Evolutionary conservation across 2,329 filamentous ascomycete genomes (phyloP).

Genomic region (Penicillium vulpinum): DNA sequence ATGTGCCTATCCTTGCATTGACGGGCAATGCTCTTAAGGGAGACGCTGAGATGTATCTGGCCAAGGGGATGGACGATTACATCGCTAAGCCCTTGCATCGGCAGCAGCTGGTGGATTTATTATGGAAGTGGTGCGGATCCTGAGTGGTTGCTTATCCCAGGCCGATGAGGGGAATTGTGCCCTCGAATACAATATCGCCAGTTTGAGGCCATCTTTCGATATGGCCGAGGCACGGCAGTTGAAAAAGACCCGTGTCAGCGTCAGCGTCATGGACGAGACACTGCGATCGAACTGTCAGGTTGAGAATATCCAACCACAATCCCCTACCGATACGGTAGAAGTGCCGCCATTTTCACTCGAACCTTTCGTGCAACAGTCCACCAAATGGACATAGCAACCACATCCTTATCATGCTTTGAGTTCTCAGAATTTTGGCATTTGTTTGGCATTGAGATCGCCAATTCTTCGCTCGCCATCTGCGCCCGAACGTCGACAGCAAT

Average conservation of each 20-base stretch:
- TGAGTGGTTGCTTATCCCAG: constrained; percentile 4
- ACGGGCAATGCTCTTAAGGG: constrained; percentile 59
- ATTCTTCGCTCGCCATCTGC: background rate
- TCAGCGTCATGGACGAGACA: background rate
- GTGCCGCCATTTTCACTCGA: background rate
- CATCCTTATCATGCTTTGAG: background rate
- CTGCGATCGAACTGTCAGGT: background rate
- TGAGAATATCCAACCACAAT: background rate
- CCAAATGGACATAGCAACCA: background rate
- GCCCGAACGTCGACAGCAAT: background rate
- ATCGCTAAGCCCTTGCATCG: constrained; percentile 57
- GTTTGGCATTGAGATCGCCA: background rate
- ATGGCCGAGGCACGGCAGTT: background rate
- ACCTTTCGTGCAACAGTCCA: background rate
- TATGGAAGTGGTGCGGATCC: constrained; percentile 42
- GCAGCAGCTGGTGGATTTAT: constrained; percentile 47
- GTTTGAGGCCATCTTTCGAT: background rate
- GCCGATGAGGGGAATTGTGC: background rate
- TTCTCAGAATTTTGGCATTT: background rate
- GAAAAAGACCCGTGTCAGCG: background rate
- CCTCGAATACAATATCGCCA: background rate
- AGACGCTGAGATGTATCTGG: constrained; percentile 55
- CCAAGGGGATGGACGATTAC: constrained; percentile 58
- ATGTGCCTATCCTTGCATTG: constrained; percentile 56
- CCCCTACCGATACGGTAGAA: background rate